phyloP scores from a whole-genome alignment of 257 asterid genomes.

The Solanum habrochaites region DNA sequence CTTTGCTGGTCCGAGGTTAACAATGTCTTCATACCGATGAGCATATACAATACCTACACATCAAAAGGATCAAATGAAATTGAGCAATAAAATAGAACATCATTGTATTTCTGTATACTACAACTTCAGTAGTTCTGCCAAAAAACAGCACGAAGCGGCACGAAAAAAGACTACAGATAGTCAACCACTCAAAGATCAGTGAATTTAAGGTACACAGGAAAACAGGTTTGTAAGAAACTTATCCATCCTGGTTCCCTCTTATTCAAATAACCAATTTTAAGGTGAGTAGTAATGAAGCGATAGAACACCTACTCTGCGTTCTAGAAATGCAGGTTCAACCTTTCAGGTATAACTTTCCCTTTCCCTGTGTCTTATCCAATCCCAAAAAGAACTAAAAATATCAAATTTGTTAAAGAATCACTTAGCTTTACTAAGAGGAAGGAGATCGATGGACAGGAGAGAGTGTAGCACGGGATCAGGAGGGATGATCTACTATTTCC shows the following conservation, averaged over 20 bases:
- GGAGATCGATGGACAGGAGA: neutral
- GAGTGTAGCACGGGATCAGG: neutral
- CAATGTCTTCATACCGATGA: constrained; percentile 83
- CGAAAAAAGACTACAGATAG: neutral
- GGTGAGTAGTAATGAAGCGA: neutral
- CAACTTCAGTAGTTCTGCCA: neutral
- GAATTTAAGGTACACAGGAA: neutral
- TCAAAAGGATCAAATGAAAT: neutral
- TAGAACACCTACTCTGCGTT: neutral
- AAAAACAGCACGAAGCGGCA: neutral
- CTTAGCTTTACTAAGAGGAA: neutral
- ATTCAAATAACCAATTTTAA: neutral
- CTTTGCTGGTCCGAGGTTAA: constrained; percentile 37
- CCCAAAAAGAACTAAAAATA: neutral
- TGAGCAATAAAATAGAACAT: neutral
- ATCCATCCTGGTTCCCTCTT: neutral
- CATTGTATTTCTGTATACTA: neutral
- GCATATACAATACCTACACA: constrained; percentile 71
- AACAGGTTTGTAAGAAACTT: neutral
- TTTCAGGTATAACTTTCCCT: neutral
- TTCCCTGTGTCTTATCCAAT: neutral
- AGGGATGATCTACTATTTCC: neutral
- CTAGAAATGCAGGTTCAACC: neutral
- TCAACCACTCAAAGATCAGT: neutral
- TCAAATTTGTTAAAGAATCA: neutral